Evolutionary conservation across 306 rosid species (phyloP).

Genomic region (Aeschynomene evenia): DNA sequence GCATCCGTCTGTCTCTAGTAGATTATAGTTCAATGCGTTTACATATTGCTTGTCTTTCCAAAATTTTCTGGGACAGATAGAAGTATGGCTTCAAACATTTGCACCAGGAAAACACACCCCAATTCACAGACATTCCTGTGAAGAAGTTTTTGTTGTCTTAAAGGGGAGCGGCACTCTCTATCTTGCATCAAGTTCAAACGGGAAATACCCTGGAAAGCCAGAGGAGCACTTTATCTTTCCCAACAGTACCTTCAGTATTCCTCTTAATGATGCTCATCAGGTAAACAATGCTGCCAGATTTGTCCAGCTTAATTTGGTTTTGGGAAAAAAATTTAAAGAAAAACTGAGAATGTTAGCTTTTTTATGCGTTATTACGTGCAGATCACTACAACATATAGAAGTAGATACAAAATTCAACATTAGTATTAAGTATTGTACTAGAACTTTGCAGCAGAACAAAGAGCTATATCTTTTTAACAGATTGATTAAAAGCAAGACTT

Average conservation of each 20-base stretch:
- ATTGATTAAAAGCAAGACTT: conserved; percentile 5
- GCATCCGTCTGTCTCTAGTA: conserved; percentile 8
- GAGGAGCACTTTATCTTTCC: conserved; percentile 59
- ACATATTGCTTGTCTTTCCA: conserved; percentile 2
- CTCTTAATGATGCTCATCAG: conserved; percentile 90
- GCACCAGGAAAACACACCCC: conserved; percentile 83
- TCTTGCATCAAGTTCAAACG: conserved; percentile 62
- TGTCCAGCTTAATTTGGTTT: conserved; percentile 25
- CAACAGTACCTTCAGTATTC: conserved; percentile 75
- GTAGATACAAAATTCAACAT: background rate
- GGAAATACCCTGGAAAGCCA: conserved; percentile 68
- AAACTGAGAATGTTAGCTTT: background rate
- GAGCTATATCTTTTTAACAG: background rate
- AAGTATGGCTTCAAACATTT: conserved; percentile 93
- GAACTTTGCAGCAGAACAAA: background rate
- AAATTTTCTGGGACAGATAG: conserved; percentile 54
- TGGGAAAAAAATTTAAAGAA: background rate
- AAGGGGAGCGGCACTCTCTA: conserved; percentile 87
- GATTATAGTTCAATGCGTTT: conserved; percentile 10
- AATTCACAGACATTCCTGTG: conserved; percentile 93
- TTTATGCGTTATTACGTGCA: background rate
- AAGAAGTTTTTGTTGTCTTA: conserved; percentile 82
- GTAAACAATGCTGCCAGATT: conserved; percentile 34
- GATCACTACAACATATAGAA: conserved; percentile 9
- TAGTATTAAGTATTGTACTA: background rate